Evolutionary conservation across 805 yeast genomes (phyloP).

Genomic region (Spathaspora boniae): DNA sequence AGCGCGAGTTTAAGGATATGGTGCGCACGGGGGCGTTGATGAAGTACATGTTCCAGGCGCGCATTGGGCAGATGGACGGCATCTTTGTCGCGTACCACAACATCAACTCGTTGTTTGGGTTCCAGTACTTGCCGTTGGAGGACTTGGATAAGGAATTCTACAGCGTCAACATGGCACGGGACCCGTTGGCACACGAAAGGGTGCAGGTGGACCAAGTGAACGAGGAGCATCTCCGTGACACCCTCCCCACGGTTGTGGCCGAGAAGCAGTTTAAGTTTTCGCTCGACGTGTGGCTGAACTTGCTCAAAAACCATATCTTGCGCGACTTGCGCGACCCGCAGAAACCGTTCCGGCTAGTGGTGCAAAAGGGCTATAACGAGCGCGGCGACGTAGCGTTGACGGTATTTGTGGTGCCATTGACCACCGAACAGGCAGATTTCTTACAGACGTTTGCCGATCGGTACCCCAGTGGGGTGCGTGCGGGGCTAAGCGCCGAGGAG

Average conservation of each 20-base stretch:
- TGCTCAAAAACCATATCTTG: slow-evolving; percentile 23
- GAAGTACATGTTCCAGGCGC: slow-evolving; percentile 86
- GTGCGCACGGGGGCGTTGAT: slow-evolving; percentile 67
- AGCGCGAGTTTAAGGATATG: slow-evolving; percentile 74
- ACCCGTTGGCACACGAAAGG: background rate
- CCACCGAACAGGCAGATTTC: slow-evolving; percentile 15
- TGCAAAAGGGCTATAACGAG: slow-evolving; percentile 5
- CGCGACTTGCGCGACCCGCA: slow-evolving; percentile 21
- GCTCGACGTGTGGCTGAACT: slow-evolving; percentile 43
- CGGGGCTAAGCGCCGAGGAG: slow-evolving; percentile 20
- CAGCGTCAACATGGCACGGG: slow-evolving; percentile 2
- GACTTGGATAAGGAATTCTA: slow-evolving; percentile 57
- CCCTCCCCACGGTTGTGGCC: slow-evolving; percentile 50
- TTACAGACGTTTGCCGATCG: slow-evolving; percentile 20
- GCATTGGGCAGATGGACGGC: slow-evolving; percentile 97
- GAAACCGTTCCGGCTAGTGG: slow-evolving; percentile 27
- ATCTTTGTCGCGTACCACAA: slow-evolving; percentile 91
- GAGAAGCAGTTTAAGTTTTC: slow-evolving; percentile 65
- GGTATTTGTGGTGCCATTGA: slow-evolving; percentile 30
- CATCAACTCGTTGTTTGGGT: slow-evolving; percentile 76
- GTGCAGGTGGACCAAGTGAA: background rate
- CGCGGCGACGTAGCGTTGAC: slow-evolving; percentile 9
- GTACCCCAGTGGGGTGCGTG: slow-evolving; percentile 31
- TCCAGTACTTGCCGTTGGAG: slow-evolving; percentile 75
- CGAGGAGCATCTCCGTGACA: slow-evolving; percentile 26